Base-by-base conservation (phyloP, 2,329 filamentous ascomycete genomes). In the Fusarium equiseti region DNA sequence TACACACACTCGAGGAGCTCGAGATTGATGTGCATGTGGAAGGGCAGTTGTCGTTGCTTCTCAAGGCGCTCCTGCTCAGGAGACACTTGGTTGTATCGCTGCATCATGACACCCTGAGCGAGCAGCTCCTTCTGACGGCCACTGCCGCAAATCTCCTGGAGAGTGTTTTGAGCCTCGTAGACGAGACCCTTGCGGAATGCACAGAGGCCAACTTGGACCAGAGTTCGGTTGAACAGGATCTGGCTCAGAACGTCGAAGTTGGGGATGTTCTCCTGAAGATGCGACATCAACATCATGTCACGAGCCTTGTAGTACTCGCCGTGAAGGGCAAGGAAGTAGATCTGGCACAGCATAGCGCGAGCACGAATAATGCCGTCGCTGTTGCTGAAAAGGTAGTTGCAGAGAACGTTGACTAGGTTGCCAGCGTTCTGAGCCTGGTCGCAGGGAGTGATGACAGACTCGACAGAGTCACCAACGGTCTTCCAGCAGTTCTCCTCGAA, bases 11-110 rank as follows among this genome's bases (percentile, higher is more conserved):
- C 96, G 42, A 99, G 89, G 59, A 99, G 89, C 82, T 99, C 96
- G 55, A 99, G 89, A 87, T 99, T 99, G 87, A 99, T 99, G 88
- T 99, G 96, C 94, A 99, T 98, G 86, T 99, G 96, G 91, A 99
- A 99, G 40, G 96, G 96, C 74, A 99, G 89, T 84, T 99, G 96
- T 77, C 96, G 91, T 84, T 98, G 95, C 80, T 96, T 93, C 86
- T 99, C 96, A 42, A 98, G 88, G 73, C 95, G 93, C 85, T 99
- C 96, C 83, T 99, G 96, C 83, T 99, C 96, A 20, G 96, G 96
- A 38, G 95, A 96, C 68, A 99, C 96, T 78, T 97, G 95, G 77
- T 90, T 95, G 85, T 95, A 99, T 75, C 96, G 90, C 85, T 99
- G 96, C 81, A 99, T 96, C 87, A 98, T 97, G 69, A 99, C 94